Evolutionary conservation across 2,329 filamentous ascomycete species (phyloP).

Genomic region (Apiospora aurea): DNA sequence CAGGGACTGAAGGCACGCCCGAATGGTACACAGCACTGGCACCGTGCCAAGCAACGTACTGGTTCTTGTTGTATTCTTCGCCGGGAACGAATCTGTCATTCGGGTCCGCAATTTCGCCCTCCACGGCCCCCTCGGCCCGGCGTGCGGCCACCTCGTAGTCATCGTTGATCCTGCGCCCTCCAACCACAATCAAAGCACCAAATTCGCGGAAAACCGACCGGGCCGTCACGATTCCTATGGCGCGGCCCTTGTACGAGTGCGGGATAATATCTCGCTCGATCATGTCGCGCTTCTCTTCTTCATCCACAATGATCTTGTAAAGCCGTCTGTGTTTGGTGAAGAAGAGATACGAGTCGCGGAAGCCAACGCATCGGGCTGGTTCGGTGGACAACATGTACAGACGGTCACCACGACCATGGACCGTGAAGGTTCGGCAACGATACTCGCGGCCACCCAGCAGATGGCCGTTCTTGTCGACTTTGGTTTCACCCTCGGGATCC

Average conservation of each 20-base stretch:
- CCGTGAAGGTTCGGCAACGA: slow-evolving; percentile 92
- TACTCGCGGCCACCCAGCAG: slow-evolving; percentile 88
- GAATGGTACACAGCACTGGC: slow-evolving; percentile 96
- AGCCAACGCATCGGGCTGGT: slow-evolving; percentile 93
- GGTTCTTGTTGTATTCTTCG: slow-evolving; percentile 96
- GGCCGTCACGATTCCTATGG: slow-evolving; percentile 95
- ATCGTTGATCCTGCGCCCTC: slow-evolving; percentile 83
- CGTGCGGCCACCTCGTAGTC: slow-evolving; percentile 86
- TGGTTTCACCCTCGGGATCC: slow-evolving; percentile 87
- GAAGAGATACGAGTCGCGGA: slow-evolving; percentile 97
- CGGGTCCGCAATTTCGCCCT: slow-evolving; percentile 91
- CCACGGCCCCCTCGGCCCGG: slow-evolving; percentile 77
- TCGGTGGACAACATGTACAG: slow-evolving; percentile 99
- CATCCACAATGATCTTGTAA: slow-evolving; percentile 97
- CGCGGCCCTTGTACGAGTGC: slow-evolving; percentile 97
- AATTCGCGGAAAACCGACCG: slow-evolving; percentile 98
- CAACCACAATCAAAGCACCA: slow-evolving; percentile 91
- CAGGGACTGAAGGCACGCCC: slow-evolving; percentile 76
- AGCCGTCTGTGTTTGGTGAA: slow-evolving; percentile 97
- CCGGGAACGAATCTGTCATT: slow-evolving; percentile 80
- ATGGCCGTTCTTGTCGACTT: slow-evolving; percentile 89
- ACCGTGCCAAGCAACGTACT: slow-evolving; percentile 98
- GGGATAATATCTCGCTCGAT: slow-evolving; percentile 96
- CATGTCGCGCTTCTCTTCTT: slow-evolving; percentile 95
- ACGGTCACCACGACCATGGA: slow-evolving; percentile 80